Evolutionary conservation across 2,329 filamentous ascomycete species (phyloP).

Genomic region (Penicillium sp.): DNA sequence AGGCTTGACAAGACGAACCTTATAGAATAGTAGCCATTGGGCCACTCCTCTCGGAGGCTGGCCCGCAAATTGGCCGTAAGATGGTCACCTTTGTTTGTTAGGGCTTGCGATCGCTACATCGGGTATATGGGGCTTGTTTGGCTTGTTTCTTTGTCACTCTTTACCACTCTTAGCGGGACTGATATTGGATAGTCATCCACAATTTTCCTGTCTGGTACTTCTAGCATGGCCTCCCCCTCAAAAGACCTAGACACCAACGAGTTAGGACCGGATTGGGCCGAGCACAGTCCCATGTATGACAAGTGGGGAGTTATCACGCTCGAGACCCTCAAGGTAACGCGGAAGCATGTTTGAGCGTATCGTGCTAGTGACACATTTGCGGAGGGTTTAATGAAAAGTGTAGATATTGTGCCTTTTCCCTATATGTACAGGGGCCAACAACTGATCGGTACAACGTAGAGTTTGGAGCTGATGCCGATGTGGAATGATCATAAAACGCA

Average conservation of each 20-base stretch:
- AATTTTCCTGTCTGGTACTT: not conserved
- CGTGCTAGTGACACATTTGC: slow-evolving; percentile 13
- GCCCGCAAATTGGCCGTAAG: not conserved
- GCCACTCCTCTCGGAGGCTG: not conserved
- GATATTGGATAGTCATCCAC: not conserved
- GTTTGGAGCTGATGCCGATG: not conserved
- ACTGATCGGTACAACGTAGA: not conserved
- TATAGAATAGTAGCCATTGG: not conserved
- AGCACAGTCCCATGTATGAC: slow-evolving; percentile 14
- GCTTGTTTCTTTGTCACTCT: slow-evolving; percentile 2
- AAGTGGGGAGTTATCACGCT: slow-evolving; percentile 10
- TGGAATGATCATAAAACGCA: not conserved
- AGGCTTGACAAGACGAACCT: not conserved
- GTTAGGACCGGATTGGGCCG: not conserved
- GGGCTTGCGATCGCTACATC: not conserved
- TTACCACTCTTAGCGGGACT: not conserved
- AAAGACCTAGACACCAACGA: not conserved
- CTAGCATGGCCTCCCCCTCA: not conserved
- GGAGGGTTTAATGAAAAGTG: slow-evolving; percentile 11
- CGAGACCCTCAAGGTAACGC: slow-evolving; percentile 16
- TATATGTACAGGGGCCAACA: not conserved
- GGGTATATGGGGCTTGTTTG: not conserved
- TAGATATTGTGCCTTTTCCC: not conserved
- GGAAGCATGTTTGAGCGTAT: slow-evolving; percentile 2
- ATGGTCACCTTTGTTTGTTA: slow-evolving; percentile 5